These are phyloP conservation scores for Exophiala phaeomuriformis DNA, from an alignment of 2,329 filamentous ascomycete species.

Conservation along the genomic window DNA sequence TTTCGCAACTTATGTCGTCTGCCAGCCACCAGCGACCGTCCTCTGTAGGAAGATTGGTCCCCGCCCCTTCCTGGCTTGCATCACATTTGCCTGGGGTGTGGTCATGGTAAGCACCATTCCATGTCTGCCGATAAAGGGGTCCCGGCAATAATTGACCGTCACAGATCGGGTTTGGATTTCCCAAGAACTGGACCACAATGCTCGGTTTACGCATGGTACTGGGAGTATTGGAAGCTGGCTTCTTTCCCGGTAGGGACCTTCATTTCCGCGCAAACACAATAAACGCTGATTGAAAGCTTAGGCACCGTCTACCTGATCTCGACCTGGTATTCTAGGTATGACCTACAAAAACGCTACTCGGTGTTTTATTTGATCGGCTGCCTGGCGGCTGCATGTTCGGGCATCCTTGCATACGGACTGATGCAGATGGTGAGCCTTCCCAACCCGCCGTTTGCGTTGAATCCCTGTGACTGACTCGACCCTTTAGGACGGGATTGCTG, in stretches of 20 bases:
- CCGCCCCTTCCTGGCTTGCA: slow-evolving; percentile 28
- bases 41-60: slow-evolving; percentile 58
- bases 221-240: slow-evolving; percentile 58
- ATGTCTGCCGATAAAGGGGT: not conserved
- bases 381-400: slow-evolving; percentile 42
- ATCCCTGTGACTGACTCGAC: not conserved
- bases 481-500: slow-evolving; percentile 5
- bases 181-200: slow-evolving; percentile 27
- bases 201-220: slow-evolving; percentile 40
- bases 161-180: slow-evolving; percentile 28
- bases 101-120: slow-evolving; percentile 32
- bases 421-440: slow-evolving; percentile 31
- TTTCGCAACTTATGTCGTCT: slow-evolving; percentile 64
- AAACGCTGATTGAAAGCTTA: not conserved
- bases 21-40: slow-evolving; percentile 63
- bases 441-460: not conserved
- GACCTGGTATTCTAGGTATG: slow-evolving; percentile 25
- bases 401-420: slow-evolving; percentile 40
- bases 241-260: slow-evolving; percentile 52
- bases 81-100: slow-evolving; percentile 36
- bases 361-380: slow-evolving; percentile 46
- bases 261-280: not conserved
- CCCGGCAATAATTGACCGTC: not conserved
- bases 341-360: slow-evolving; percentile 36
- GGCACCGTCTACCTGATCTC: slow-evolving; percentile 58